Evolutionary conservation across 768 basidiomycete genomes (phyloP).

Genomic region (Calocybe gangraenosa): DNA sequence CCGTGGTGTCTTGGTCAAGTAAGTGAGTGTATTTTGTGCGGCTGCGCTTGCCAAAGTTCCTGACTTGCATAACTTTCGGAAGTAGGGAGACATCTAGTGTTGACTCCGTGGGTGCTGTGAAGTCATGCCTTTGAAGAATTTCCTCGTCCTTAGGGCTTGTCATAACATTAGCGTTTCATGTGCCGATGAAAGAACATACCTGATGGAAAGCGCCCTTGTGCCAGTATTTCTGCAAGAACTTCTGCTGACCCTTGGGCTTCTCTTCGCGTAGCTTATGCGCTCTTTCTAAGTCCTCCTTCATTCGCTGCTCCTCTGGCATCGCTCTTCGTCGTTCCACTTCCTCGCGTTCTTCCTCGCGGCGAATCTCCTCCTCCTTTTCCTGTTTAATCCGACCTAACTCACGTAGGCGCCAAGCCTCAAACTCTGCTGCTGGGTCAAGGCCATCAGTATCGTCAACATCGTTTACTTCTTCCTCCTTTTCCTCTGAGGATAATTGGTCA

Average conservation of each 20-base stretch:
- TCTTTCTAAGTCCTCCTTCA: conserved; percentile 88
- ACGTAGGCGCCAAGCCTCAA: conserved; percentile 93
- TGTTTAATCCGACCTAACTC: conserved; percentile 91
- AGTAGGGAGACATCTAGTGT: conserved; percentile 84
- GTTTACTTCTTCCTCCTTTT: conserved; percentile 77
- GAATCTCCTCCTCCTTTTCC: conserved; percentile 86
- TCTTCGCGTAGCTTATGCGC: conserved; percentile 81
- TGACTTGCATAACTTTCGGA: conserved; percentile 96
- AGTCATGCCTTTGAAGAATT: conserved; percentile 80
- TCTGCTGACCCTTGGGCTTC: conserved; percentile 88
- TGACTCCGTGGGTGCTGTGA: conserved; percentile 84
- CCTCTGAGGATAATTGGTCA: conserved; percentile 49
- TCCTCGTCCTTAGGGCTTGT: conserved; percentile 69
- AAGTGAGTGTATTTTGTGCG: conserved; percentile 96
- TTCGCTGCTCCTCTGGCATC: conserved; percentile 87
- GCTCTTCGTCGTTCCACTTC: conserved; percentile 91
- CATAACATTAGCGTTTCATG: background rate
- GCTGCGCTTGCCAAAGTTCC: conserved; percentile 89
- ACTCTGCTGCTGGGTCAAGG: conserved; percentile 82
- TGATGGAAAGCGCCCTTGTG: conserved; percentile 99
- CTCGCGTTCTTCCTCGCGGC: conserved; percentile 78
- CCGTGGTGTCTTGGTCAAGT: conserved; percentile 90
- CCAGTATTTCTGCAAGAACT: conserved; percentile 97
- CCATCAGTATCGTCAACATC: conserved; percentile 97
- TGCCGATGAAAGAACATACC: conserved; percentile 35